A percentile compares a stretch with the other conserved stretches of the same genome.
These are phyloP conservation scores for Paracoccidioides lutzii DNA, from an alignment of 2,329 filamentous ascomycete genomes.

Conservation along the genomic window DNA sequence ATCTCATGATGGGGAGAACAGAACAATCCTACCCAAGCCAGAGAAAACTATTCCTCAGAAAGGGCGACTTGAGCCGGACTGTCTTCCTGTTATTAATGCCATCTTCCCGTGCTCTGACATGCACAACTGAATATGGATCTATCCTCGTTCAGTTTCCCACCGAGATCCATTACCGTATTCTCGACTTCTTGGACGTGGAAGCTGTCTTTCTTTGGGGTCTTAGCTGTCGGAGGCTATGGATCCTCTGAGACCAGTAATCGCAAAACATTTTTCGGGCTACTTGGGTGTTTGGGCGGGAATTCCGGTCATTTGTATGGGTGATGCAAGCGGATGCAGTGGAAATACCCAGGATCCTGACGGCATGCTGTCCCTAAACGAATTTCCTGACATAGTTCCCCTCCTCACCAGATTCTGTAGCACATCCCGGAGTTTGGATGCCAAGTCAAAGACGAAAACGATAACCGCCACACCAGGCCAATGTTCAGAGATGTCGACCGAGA, in stretches of 20 bases:
- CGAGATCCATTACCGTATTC: conserved; percentile 8
- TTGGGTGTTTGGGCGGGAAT: conserved; percentile 19
- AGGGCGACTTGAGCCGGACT: conserved; percentile 9
- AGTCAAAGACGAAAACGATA: neutral
- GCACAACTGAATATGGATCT: neutral
- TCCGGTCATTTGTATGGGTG: conserved; percentile 18
- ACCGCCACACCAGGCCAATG: neutral
- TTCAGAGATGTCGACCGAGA: neutral
- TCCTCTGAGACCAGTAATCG: conserved; percentile 10
- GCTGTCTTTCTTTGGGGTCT: conserved; percentile 12
- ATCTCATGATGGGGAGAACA: conserved; percentile 5
- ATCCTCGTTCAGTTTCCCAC: conserved; percentile 8
- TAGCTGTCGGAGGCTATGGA: conserved; percentile 13
- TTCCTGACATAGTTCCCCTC: too few relatives aligned
- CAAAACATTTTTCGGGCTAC: conserved; percentile 11
- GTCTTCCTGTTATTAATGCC: conserved; percentile 4
- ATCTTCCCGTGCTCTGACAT: neutral
- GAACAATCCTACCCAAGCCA: neutral
- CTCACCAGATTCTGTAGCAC: too few relatives aligned
- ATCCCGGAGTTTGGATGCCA: conserved; percentile 3
- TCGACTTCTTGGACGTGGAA: conserved; percentile 9
- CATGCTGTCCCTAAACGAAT: conserved; percentile 10
- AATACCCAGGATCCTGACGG: conserved; percentile 9
- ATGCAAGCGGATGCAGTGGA: conserved; percentile 6
- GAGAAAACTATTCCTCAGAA: conserved; percentile 10